Conservation (phyloP, 1,284 basidiomycete genomes). For the Pseudozyma tsukubaensis region DNA sequence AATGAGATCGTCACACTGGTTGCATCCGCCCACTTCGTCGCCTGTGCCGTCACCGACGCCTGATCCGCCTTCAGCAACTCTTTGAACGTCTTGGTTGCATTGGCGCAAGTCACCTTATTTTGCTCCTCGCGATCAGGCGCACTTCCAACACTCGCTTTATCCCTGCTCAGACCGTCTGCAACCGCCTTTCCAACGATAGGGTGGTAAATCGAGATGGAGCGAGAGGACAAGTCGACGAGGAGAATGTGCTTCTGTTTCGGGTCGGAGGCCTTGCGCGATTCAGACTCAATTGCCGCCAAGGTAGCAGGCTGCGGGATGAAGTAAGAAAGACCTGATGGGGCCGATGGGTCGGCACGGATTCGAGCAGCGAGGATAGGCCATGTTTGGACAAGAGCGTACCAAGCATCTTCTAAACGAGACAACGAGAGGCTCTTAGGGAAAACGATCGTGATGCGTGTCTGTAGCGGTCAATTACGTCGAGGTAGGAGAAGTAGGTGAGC, state of each 20-base stretch:
- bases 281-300: slow-evolving; percentile 7
- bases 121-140: slow-evolving; percentile 11
- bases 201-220: slow-evolving; percentile 18
- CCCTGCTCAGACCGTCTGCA: neutral
- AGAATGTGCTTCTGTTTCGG: slow-evolving; percentile 12
- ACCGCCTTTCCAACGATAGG: slow-evolving; percentile 18
- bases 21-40: slow-evolving; percentile 20
- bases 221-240: slow-evolving; percentile 6
- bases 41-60: slow-evolving; percentile 23
- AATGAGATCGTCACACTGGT: slow-evolving; percentile 24
- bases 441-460: slow-evolving; percentile 22
- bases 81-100: slow-evolving; percentile 14
- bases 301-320: slow-evolving; percentile 9
- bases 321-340: slow-evolving; percentile 16
- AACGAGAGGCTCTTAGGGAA: slow-evolving; percentile 15
- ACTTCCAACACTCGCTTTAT: slow-evolving; percentile 5
- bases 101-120: slow-evolving; percentile 15
- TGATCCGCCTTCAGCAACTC: slow-evolving; percentile 23
- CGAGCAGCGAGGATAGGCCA: slow-evolving; percentile 36
- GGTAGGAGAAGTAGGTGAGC: too few relatives aligned
- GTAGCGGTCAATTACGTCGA: neutral
- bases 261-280: slow-evolving; percentile 1
- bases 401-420: slow-evolving; percentile 10
- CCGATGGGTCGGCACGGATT: slow-evolving; percentile 14
- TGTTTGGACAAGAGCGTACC: slow-evolving; percentile 20